phyloP scores from a whole-genome alignment of 345 rosid genomes.

The Pugionium dolabratum region DNA sequence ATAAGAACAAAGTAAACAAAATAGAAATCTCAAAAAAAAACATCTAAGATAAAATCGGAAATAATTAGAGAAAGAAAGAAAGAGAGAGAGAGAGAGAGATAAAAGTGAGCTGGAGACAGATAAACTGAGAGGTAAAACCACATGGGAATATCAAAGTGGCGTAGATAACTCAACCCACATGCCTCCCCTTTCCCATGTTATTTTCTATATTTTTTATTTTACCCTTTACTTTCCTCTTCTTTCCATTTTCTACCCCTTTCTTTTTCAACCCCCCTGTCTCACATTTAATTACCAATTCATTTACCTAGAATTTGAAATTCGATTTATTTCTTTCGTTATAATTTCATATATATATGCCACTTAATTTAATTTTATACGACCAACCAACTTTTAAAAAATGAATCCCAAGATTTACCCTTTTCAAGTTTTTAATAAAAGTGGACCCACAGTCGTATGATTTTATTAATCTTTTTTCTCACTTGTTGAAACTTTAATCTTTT shows the following conservation, averaged over 20 bases:
- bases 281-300: neutral
- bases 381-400: constrained; percentile 17
- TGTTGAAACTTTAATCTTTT: constrained; percentile 16
- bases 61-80: neutral
- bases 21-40: neutral
- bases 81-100: neutral
- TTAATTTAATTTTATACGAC: constrained; percentile 21
- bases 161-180: constrained; percentile 36
- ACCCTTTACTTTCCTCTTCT: constrained; percentile 4
- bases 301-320: constrained; percentile 1
- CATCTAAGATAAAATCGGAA: neutral
- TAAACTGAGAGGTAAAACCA: constrained; percentile 55
- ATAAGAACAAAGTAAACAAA: neutral
- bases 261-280: neutral
- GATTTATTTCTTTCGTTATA: neutral
- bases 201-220: constrained; percentile 16
- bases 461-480: constrained; percentile 17
- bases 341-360: neutral
- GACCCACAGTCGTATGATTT: constrained; percentile 25
- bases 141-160: constrained; percentile 48
- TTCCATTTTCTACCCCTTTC: neutral
- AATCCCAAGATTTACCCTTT: constrained; percentile 29
- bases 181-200: constrained; percentile 16
- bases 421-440: constrained; percentile 22
- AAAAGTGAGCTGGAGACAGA: constrained; percentile 66